phyloP scores from a whole-genome alignment of 345 rosid species.

The Atalantia buxifolia region DNA sequence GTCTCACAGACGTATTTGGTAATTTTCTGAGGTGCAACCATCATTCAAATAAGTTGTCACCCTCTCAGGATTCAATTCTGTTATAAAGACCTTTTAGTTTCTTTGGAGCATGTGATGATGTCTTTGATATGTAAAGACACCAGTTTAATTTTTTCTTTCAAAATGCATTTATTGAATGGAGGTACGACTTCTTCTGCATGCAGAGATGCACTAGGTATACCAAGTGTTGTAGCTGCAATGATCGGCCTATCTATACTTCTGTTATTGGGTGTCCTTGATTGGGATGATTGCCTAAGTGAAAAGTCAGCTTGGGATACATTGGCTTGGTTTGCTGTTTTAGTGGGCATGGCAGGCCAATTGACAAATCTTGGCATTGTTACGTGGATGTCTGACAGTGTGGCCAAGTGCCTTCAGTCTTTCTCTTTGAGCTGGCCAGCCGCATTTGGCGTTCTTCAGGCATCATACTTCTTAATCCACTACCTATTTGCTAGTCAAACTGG shows the following conservation, averaged over 20 bases:
- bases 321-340: slow-evolving; percentile 92
- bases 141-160: not conserved
- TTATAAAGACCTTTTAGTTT: not conserved
- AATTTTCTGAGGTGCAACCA: too few species aligned
- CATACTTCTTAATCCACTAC: slow-evolving; percentile 90
- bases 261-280: slow-evolving; percentile 81
- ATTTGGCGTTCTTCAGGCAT: slow-evolving; percentile 81
- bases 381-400: slow-evolving; percentile 89
- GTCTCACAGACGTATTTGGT: too few species aligned
- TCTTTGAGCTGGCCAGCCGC: slow-evolving; percentile 94
- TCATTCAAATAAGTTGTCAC: not conserved
- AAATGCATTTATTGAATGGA: not conserved
- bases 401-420: slow-evolving; percentile 55
- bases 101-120: not conserved
- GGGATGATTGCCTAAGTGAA: slow-evolving; percentile 95
- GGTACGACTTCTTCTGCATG: slow-evolving; percentile 10
- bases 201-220: slow-evolving; percentile 81
- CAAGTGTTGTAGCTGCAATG: slow-evolving; percentile 98
- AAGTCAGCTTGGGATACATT: slow-evolving; percentile 98
- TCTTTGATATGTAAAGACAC: not conserved
- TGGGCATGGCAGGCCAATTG: slow-evolving; percentile 95
- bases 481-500: slow-evolving; percentile 97
- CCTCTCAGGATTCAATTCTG: not conserved
- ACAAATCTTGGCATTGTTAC: slow-evolving; percentile 80
- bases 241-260: slow-evolving; percentile 86